Conservation (phyloP, 768 basidiomycete genomes). For the Boletus sp. region DNA sequence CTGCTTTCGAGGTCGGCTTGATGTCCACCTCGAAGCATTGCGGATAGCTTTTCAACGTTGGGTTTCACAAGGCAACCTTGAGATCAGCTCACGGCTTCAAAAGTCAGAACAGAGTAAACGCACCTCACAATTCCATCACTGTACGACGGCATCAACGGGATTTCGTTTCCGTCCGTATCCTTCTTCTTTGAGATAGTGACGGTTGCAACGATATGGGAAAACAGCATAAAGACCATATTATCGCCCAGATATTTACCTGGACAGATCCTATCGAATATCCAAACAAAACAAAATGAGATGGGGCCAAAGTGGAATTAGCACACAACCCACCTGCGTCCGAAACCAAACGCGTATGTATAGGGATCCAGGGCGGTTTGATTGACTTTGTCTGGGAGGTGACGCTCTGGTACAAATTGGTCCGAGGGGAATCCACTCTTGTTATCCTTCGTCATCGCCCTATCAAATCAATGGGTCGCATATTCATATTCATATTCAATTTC, state of each 20-base stretch:
- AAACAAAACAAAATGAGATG: neutral
- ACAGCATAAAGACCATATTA: constrained; percentile 8
- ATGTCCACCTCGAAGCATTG: constrained; percentile 9
- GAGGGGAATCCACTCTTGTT: constrained; percentile 14
- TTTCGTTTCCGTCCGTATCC: constrained; percentile 5
- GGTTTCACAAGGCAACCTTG: neutral
- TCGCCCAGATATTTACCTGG: constrained; percentile 12
- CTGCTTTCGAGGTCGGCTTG: constrained; percentile 7
- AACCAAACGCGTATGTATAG: constrained; percentile 11
- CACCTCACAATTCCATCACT: constrained; percentile 11
- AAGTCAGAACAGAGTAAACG: neutral
- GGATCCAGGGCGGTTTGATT: constrained; percentile 12
- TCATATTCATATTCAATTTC: neutral
- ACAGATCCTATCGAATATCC: constrained; percentile 4
- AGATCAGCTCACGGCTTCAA: neutral
- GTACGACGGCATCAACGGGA: constrained; percentile 1
- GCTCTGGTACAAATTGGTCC: constrained; percentile 15
- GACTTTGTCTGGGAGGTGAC: constrained; percentile 4
- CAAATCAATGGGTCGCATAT: neutral
- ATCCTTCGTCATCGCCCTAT: constrained; percentile 17
- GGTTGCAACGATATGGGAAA: constrained; percentile 7
- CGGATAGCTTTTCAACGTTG: constrained; percentile 4
- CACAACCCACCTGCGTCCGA: constrained; percentile 6
- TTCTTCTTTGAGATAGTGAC: constrained; percentile 7
- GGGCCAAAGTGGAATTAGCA: too few relatives aligned